These are phyloP conservation scores for Phytophthora capsici DNA, from an alignment of 352 stramenopile genomes.

Conservation along the genomic window DNA sequence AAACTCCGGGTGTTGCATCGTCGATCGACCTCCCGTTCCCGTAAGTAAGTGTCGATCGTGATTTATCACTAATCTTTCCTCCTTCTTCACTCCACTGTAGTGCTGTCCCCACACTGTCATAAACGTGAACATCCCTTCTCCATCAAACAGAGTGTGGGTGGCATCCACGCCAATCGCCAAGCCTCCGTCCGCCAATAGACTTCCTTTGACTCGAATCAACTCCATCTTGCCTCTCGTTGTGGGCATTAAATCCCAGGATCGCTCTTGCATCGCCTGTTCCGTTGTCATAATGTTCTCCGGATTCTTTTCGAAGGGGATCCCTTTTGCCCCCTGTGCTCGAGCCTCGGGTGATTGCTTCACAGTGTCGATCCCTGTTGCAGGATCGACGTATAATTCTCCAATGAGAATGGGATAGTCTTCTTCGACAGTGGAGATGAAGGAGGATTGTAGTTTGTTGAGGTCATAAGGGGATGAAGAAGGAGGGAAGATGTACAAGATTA, in stretches of 20 bases:
- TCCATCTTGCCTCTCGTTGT: conserved; percentile 20
- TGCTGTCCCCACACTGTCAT: conserved; percentile 65
- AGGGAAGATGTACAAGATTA: conserved; percentile 65
- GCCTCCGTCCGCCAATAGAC: conserved; percentile 52
- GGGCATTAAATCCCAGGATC: conserved; percentile 48
- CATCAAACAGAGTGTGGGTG: conserved; percentile 58
- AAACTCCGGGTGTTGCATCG: conserved; percentile 56
- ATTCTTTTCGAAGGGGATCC: conserved; percentile 49
- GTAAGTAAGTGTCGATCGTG: conserved; percentile 51
- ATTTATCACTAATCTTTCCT: conserved; percentile 34
- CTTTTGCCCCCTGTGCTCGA: conserved; percentile 20
- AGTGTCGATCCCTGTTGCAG: conserved; percentile 34
- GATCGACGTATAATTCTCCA: conserved; percentile 41
- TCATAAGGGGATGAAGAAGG: conserved; percentile 35
- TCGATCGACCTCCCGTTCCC: conserved; percentile 20
- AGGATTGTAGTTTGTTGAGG: conserved; percentile 44
- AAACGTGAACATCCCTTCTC: conserved; percentile 62
- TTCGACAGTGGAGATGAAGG: conserved; percentile 42
- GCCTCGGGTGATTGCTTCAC: conserved; percentile 33
- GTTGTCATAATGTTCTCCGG: conserved; percentile 30
- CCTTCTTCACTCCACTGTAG: conserved; percentile 43
- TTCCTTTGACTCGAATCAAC: conserved; percentile 45
- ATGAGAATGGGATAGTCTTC: conserved; percentile 60
- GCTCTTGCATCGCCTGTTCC: conserved; percentile 34
- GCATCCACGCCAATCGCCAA: conserved; percentile 53